A percentile compares a stretch with the other conserved stretches of the same genome.
These are phyloP conservation scores for Podospora fimiseda DNA, from an alignment of 495 filamentous ascomycete genomes.

Conservation along the genomic window DNA sequence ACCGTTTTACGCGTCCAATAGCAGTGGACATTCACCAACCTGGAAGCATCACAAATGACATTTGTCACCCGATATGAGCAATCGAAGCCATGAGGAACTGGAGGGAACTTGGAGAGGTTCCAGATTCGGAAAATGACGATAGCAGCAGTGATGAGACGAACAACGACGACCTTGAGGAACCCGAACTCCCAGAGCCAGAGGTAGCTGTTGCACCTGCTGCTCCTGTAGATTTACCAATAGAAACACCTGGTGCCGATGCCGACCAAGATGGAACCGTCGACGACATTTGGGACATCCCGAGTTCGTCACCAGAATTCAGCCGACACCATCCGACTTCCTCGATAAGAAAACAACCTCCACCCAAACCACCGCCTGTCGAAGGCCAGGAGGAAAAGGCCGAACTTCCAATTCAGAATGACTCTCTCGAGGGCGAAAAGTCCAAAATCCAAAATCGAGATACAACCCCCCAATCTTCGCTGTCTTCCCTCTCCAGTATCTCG, in stretches of 20 bases:
- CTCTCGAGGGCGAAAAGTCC: conserved; percentile 12
- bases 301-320: conserved; percentile 8
- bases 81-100: conserved; percentile 44
- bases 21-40: not conserved
- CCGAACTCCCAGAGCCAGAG: not conserved
- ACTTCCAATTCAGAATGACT: not conserved
- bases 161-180: conserved; percentile 6
- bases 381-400: too few relatives aligned
- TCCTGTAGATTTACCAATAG: too few relatives aligned
- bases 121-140: conserved; percentile 55
- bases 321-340: conserved; percentile 1
- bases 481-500: conserved; percentile 14
- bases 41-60: too few relatives aligned
- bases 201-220: too few relatives aligned
- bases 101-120: conserved; percentile 53
- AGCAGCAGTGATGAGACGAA: conserved; percentile 40
- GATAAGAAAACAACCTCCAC: not conserved
- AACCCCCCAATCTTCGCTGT: not conserved
- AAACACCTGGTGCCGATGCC: not conserved
- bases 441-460: conserved; percentile 11
- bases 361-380: not conserved
- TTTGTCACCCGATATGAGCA: conserved; percentile 26
- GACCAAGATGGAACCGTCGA: not conserved
- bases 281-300: conserved; percentile 18
- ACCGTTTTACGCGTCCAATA: conserved; percentile 15